phyloP scores from a whole-genome alignment of 306 rosid species.

The Nissolia schottii region DNA sequence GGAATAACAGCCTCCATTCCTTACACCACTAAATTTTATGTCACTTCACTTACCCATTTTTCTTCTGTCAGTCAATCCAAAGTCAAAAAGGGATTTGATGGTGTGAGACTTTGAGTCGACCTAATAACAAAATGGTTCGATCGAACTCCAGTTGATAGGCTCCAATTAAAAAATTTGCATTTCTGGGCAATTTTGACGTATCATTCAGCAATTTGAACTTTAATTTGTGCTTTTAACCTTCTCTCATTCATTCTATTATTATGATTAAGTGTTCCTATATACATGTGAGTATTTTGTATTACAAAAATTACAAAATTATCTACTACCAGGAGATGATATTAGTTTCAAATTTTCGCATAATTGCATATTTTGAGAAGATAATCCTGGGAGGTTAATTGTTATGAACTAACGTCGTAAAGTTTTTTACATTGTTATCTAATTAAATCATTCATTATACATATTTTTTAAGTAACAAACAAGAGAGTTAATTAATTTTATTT shows the following conservation, averaged over 20 bases:
- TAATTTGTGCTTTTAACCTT: background rate
- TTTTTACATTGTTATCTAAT: too few relatives aligned
- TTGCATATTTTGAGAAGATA: background rate
- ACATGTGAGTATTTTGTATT: background rate
- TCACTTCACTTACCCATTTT: background rate
- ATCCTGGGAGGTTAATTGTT: too few relatives aligned
- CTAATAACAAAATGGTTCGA: background rate
- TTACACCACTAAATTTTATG: background rate
- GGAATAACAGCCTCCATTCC: background rate
- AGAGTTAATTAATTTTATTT: too few relatives aligned
- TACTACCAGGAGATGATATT: background rate
- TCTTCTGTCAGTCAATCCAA: background rate
- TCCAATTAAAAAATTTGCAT: background rate
- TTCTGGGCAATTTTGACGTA: background rate
- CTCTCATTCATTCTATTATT: background rate
- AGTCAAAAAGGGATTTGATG: background rate
- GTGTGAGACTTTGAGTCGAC: background rate
- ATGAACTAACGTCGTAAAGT: too few relatives aligned
- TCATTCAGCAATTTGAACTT: background rate
- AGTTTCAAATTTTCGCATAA: background rate
- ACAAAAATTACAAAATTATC: background rate
- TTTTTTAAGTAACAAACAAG: too few relatives aligned
- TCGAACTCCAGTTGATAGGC: background rate
- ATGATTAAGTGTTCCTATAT: background rate
- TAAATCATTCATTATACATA: too few relatives aligned